Conservation (phyloP, 139 green algal species). For the Chlorokybus atmophyticus region DNA sequence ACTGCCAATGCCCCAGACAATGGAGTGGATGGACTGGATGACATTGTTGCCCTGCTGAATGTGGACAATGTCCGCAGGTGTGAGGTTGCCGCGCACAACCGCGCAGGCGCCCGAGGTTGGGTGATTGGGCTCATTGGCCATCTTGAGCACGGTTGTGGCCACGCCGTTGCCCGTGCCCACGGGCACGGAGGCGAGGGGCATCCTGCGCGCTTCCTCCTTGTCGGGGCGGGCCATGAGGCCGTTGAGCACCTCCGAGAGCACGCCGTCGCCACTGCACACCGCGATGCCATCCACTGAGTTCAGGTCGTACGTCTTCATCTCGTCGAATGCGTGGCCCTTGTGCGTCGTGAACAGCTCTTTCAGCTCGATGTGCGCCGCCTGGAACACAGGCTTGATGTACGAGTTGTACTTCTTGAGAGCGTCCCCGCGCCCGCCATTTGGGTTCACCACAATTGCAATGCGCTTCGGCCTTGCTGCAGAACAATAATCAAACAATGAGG, state of each 20-base stretch:
- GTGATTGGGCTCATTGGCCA: not conserved
- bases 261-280: slow-evolving; percentile 10
- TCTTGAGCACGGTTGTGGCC: slow-evolving; percentile 8
- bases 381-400: too few species aligned
- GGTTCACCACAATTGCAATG: too few species aligned
- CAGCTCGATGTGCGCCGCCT: too few species aligned
- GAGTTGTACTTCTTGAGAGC: too few species aligned
- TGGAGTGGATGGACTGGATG: not conserved
- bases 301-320: too few species aligned
- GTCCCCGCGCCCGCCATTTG: too few species aligned
- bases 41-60: not conserved
- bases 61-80: not conserved
- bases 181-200: slow-evolving; percentile 8
- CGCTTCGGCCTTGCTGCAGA: too few species aligned
- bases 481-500: too few species aligned
- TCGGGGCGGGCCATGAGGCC: slow-evolving; percentile 6
- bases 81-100: slow-evolving; percentile 5
- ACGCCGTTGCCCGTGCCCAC: slow-evolving; percentile 13
- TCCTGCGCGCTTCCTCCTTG: slow-evolving; percentile 1
- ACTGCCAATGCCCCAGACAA: not conserved
- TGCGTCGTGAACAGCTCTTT: too few species aligned
- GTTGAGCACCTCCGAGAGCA: slow-evolving; percentile 13
- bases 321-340: too few species aligned
- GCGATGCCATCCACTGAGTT: slow-evolving; percentile 13
- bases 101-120: slow-evolving; percentile 1